Percentiles rank a stretch among this genome's conserved stretches.
These are phyloP conservation scores for Neurospora africana DNA, from an alignment of 495 filamentous ascomycete genomes.

Conservation along the genomic window DNA sequence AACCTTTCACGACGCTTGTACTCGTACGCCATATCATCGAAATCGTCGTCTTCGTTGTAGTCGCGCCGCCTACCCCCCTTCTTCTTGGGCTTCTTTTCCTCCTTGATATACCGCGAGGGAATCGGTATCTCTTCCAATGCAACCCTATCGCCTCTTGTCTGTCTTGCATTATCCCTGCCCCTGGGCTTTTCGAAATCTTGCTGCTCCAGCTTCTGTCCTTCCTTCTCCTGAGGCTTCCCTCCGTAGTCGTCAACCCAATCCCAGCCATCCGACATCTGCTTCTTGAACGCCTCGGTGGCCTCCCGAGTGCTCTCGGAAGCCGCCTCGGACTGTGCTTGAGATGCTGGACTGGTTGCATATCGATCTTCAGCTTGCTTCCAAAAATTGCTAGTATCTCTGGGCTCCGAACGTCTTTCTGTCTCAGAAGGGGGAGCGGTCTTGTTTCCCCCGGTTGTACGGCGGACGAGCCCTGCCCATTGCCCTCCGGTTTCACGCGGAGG, in stretches of 20 bases:
- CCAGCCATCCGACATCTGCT: constrained; percentile 3
- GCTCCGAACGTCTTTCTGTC: not conserved
- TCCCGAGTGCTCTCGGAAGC: not conserved
- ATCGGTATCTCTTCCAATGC: not conserved
- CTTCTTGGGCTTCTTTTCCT: constrained; percentile 13
- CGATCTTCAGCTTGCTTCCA: not conserved
- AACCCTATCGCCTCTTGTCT: not conserved
- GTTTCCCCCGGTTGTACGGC: not conserved
- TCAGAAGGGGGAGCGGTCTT: not conserved
- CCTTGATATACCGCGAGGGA: not conserved
- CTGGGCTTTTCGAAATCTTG: not conserved
- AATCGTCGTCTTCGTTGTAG: constrained; percentile 21
- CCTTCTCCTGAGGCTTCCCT: not conserved
- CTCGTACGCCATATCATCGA: constrained; percentile 21
- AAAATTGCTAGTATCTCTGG: not conserved
- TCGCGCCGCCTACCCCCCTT: constrained; percentile 2
- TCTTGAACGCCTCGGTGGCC: not conserved
- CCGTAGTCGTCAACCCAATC: constrained; percentile 6
- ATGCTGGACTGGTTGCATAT: not conserved
- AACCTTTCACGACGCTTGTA: constrained; percentile 27
- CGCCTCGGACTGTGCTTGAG: not conserved
- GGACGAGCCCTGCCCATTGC: not conserved
- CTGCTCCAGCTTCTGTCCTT: constrained; percentile 3
- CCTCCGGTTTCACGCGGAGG: not conserved
- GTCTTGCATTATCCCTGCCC: not conserved